Conservation (phyloP, 2,329 filamentous ascomycete species). For the Pyricularia sp. region DNA sequence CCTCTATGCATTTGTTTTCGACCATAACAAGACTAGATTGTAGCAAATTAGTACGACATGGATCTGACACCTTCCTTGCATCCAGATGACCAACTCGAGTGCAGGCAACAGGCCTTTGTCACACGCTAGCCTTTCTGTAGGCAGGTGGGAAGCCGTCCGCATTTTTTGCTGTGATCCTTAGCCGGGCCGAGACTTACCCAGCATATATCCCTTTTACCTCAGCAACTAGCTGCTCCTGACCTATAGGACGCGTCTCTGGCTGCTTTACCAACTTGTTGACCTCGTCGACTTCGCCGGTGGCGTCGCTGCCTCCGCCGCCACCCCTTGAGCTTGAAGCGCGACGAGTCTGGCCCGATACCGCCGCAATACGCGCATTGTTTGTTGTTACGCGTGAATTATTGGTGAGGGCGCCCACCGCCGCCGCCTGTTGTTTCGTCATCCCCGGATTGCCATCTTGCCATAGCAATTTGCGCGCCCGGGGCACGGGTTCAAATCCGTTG, state of each 20-base stretch:
- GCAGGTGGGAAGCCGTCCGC: too few species aligned
- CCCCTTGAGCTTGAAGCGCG: background rate
- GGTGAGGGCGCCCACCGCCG: background rate
- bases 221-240: conserved; percentile 66
- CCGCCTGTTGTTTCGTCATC: background rate
- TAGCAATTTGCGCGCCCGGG: background rate
- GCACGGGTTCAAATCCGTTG: background rate
- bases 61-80: too few species aligned
- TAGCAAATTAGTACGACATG: background rate
- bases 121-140: too few species aligned
- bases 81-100: too few species aligned
- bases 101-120: too few species aligned
- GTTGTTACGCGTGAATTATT: background rate
- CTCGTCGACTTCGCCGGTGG: background rate
- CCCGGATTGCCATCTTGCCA: background rate
- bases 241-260: conserved; percentile 59
- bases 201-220: conserved; percentile 82
- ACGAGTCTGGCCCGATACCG: background rate
- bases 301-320: background rate
- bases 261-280: conserved; percentile 25
- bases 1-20: conserved; percentile 78
- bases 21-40: conserved; percentile 57
- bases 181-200: conserved; percentile 26
- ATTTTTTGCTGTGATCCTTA: too few species aligned
- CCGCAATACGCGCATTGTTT: background rate